Evolutionary conservation across 2,329 filamentous ascomycete genomes (phyloP).

Genomic region (Phialophora verrucosa): DNA sequence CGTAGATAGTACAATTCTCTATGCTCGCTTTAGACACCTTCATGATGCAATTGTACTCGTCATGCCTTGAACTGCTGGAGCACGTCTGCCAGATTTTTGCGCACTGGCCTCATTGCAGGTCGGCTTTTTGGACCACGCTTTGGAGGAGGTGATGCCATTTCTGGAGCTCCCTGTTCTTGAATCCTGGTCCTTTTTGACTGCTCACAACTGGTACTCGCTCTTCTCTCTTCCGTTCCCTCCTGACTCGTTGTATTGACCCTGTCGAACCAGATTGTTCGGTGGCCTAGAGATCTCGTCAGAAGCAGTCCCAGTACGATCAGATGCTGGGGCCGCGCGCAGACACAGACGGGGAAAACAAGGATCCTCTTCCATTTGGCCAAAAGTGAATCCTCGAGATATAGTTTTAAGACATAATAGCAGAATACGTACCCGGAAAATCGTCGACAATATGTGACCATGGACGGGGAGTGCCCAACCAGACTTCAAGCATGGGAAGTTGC

Average conservation of each 20-base stretch:
- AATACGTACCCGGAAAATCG: constrained; percentile 35
- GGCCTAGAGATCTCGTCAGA: not conserved
- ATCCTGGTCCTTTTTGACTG: constrained; percentile 29
- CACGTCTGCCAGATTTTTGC: constrained; percentile 23
- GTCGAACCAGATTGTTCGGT: constrained; percentile 40
- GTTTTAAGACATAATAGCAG: not conserved
- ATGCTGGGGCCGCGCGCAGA: not conserved
- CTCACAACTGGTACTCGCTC: constrained; percentile 16
- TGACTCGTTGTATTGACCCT: constrained; percentile 25
- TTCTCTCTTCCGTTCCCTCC: constrained; percentile 4
- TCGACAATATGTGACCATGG: constrained; percentile 40
- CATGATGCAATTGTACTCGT: not conserved
- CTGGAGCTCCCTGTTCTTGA: constrained; percentile 20
- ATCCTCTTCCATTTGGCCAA: not conserved
- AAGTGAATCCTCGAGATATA: not conserved
- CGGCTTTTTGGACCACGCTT: constrained; percentile 23
- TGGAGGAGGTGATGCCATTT: constrained; percentile 26
- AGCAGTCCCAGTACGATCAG: not conserved
- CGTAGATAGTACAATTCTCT: too few relatives aligned
- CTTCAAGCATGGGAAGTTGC: constrained; percentile 35
- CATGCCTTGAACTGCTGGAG: constrained; percentile 25
- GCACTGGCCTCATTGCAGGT: constrained; percentile 17
- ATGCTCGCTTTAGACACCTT: not conserved
- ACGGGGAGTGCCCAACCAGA: constrained; percentile 35
- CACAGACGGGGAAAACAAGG: not conserved